Percentiles rank a stretch among this genome's conserved stretches.
These are phyloP conservation scores for Alternaria solani DNA, from an alignment of 2,329 filamentous ascomycete genomes.

Conservation along the genomic window DNA sequence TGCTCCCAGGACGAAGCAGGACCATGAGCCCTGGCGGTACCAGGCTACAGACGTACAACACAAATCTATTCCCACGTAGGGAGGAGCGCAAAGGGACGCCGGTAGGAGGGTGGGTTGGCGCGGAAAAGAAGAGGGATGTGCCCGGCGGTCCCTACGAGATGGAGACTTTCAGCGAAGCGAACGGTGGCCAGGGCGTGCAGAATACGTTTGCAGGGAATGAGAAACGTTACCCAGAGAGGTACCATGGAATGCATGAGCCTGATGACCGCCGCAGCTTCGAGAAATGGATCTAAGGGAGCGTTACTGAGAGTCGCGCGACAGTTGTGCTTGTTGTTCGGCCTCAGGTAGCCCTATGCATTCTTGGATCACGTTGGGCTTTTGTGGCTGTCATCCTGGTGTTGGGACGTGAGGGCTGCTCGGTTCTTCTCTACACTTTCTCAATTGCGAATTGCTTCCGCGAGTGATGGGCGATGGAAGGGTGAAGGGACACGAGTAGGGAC, in stretches of 20 bases:
- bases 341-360: not conserved
- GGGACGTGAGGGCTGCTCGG: not conserved
- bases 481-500: not conserved
- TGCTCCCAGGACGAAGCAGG: not conserved
- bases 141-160: not conserved
- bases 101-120: conserved; percentile 16
- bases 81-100: conserved; percentile 25
- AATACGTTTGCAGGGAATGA: not conserved
- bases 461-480: not conserved
- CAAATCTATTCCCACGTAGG: conserved; percentile 40
- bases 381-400: not conserved
- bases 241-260: not conserved
- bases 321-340: not conserved
- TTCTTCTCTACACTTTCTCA: not conserved
- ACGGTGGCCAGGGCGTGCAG: not conserved
- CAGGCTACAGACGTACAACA: conserved; percentile 37
- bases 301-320: not conserved
- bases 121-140: not conserved
- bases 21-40: conserved; percentile 1
- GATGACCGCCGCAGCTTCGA: not conserved
- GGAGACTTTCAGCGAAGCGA: not conserved
- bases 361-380: not conserved
- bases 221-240: not conserved
- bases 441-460: not conserved
- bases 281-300: not conserved